Evolutionary conservation across 2,329 filamentous ascomycete genomes (phyloP).

Genomic region (Dothideomycetes sp.): DNA sequence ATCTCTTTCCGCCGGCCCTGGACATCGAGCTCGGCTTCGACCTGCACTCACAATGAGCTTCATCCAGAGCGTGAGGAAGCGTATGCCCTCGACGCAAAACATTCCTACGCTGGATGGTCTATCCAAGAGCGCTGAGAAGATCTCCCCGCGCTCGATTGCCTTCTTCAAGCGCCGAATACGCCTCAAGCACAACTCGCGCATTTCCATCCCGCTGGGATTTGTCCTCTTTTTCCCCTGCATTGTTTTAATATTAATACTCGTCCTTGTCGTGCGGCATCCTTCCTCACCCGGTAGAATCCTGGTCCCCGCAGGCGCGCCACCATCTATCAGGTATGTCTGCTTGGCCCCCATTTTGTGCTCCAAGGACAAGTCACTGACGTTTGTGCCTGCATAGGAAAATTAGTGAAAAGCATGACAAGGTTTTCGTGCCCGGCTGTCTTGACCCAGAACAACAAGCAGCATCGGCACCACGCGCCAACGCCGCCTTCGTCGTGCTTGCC

Average conservation of each 20-base stretch:
- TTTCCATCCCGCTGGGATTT: conserved; percentile 85
- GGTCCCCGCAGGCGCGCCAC: conserved; percentile 79
- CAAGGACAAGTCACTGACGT: conserved; percentile 6
- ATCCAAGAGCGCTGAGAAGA: conserved; percentile 30
- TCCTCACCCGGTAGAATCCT: conserved; percentile 70
- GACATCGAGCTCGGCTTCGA: too few relatives aligned
- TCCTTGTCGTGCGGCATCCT: conserved; percentile 82
- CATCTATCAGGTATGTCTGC: conserved; percentile 66
- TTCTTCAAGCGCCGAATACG: conserved; percentile 82
- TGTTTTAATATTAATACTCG: conserved; percentile 79
- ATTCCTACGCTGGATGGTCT: conserved; percentile 33
- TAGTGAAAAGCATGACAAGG: conserved; percentile 92
- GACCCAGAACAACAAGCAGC: conserved; percentile 60
- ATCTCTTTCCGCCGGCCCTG: neutral
- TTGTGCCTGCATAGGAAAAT: conserved; percentile 60
- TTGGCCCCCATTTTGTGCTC: neutral
- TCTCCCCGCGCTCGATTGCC: conserved; percentile 45
- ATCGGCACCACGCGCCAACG: conserved; percentile 64
- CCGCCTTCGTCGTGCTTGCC: conserved; percentile 88
- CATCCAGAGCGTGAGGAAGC: conserved; percentile 32
- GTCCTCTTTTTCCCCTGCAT: conserved; percentile 87
- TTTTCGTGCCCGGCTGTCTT: conserved; percentile 84
- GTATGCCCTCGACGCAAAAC: conserved; percentile 32
- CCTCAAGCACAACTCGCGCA: conserved; percentile 79
- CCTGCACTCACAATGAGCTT: conserved; percentile 35